Evolutionary conservation across 306 rosid genomes (phyloP), one percentile per base, ranked within the genome.

Genomic region (Macrotyloma uniflorum): DNA sequence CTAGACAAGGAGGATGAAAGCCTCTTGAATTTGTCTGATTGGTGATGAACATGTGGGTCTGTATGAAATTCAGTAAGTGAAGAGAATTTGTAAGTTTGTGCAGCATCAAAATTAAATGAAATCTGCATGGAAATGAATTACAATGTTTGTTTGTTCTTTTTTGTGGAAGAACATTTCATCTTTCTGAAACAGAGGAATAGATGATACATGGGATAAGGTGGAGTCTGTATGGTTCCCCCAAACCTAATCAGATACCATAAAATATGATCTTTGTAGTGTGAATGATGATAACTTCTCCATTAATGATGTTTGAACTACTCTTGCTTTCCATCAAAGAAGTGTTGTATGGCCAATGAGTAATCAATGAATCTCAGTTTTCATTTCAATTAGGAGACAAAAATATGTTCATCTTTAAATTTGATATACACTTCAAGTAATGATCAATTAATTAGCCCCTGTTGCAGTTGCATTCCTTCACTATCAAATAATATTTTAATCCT

Each of bases 21-120:
- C 33, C 36, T 47, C 18, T 22, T 43, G 61, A 46, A n/a, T 26
- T 13, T 77, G 82, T 77, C 76, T 71, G 30, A 65, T 65, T 45
- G 72, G 76, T 2, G 33, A 18, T 28, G 26, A 47, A 63, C 85
- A 83, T 58, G 86, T 65, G 86, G 82, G 82, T 43, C 71, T 71
- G 57, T 33, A 0, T 43, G 18, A 63, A 79, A 61, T 70, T 61
- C 53, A 33, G 53, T 32, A 43, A 28, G 59, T 16, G 40, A 70
- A 79, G 77, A 20, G 53, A 79, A 46, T 55, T 57, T 70, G 42
- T 70, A 13, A 12, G 5, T 75, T 66, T 28, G 22, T 72, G 51
- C 32, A 24, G 59, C 80, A 36, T 76, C 72, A 47, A 18, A 33
- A 38, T 75, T 49, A 30, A 57, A 45, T 66, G 69, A 75, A 43